Evolutionary conservation across 495 filamentous ascomycete genomes (phyloP).

Genomic region (Aspergillus sparsus): DNA sequence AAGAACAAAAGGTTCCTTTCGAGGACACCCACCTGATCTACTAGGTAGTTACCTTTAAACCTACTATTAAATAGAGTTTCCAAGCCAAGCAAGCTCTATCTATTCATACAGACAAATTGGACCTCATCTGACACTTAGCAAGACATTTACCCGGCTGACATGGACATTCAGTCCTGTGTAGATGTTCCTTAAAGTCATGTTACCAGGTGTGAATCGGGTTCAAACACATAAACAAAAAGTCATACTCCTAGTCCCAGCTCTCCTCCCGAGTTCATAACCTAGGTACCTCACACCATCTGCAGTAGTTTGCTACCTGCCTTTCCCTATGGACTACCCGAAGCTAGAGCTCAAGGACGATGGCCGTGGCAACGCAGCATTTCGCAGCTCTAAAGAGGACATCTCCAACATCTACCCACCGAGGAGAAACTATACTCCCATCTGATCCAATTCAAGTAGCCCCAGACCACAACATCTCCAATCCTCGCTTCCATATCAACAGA

Average conservation of each 20-base stretch:
- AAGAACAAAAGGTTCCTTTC: no score
- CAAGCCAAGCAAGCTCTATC: no score
- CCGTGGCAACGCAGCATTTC: conserved; percentile 15
- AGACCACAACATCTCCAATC: conserved; percentile 46
- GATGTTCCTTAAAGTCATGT: background rate
- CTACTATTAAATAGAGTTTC: no score
- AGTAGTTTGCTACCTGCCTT: background rate
- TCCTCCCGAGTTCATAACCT: background rate
- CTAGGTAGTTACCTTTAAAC: no score
- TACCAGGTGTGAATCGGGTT: background rate
- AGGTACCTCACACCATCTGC: no score
- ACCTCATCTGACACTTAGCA: conserved; percentile 9
- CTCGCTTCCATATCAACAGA: conserved; percentile 47
- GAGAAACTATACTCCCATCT: background rate
- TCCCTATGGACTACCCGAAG: background rate
- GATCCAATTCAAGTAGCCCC: conserved; percentile 6
- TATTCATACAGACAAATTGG: background rate
- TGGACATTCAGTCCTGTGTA: background rate
- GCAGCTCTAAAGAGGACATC: conserved; percentile 3
- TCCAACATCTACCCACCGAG: background rate
- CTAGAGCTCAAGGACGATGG: background rate
- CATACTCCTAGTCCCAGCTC: background rate
- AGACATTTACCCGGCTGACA: conserved; percentile 9
- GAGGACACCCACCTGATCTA: no score
- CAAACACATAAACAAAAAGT: background rate